Evolutionary conservation across 345 rosid species (phyloP).

Genomic region (Ailanthus altissimus): DNA sequence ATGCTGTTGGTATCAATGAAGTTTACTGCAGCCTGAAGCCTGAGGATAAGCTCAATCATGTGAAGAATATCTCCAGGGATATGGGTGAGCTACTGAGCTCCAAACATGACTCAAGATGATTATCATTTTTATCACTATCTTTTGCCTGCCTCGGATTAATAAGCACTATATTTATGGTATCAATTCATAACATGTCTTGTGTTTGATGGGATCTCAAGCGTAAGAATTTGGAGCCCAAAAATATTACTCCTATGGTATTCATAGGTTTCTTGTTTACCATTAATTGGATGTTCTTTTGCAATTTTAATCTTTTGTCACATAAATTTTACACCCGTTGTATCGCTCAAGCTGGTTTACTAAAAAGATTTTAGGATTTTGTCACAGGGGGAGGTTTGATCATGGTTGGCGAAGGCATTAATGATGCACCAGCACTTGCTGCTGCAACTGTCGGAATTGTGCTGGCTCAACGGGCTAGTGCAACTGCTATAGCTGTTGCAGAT

Average conservation of each 20-base stretch:
- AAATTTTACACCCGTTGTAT: background rate
- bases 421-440: conserved; percentile 97
- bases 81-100: conserved; percentile 59
- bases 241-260: background rate
- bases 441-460: conserved; percentile 95
- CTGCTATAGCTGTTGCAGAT: conserved; percentile 92
- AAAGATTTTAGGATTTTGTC: conserved; percentile 21
- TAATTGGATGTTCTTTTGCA: background rate
- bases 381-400: conserved; percentile 92
- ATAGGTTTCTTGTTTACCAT: background rate
- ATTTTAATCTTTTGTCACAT: background rate
- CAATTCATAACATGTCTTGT: background rate
- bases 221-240: background rate
- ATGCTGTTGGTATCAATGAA: conserved; percentile 80
- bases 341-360: conserved; percentile 11
- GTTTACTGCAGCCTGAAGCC: conserved; percentile 86
- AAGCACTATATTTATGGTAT: too few species aligned
- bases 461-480: conserved; percentile 97
- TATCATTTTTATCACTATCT: background rate
- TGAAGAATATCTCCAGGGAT: conserved; percentile 70
- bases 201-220: background rate
- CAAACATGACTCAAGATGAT: conserved; percentile 2
- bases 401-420: conserved; percentile 99
- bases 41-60: conserved; percentile 84
- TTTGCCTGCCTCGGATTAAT: background rate